A percentile compares a stretch with the other conserved stretches of the same genome.
Conservation (phyloP, 805 yeast species). For the Cyberlindnera mycetangii region DNA sequence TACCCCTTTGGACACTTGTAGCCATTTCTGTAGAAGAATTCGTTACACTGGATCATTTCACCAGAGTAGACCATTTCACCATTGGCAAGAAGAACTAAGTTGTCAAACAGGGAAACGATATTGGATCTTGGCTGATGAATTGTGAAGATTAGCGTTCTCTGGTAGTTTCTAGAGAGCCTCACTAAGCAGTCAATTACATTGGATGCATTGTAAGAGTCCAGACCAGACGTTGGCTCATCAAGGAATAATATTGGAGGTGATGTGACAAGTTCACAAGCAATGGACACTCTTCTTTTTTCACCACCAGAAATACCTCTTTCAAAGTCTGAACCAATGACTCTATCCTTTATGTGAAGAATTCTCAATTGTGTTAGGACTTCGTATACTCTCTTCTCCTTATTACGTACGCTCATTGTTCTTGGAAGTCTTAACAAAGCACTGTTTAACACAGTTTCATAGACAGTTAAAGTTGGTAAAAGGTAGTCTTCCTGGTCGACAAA, state of each 20-base stretch:
- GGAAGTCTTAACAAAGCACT: slow-evolving; percentile 90
- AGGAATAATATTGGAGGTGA: slow-evolving; percentile 79
- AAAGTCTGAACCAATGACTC: slow-evolving; percentile 84
- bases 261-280: slow-evolving; percentile 90
- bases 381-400: slow-evolving; percentile 74
- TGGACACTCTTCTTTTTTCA: slow-evolving; percentile 87
- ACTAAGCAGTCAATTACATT: slow-evolving; percentile 87
- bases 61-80: slow-evolving; percentile 91
- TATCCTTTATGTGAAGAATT: slow-evolving; percentile 77
- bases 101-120: slow-evolving; percentile 88
- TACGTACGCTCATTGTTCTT: slow-evolving; percentile 62
- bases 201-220: slow-evolving; percentile 90
- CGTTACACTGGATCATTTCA: slow-evolving; percentile 67
- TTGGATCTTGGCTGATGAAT: slow-evolving; percentile 98
- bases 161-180: slow-evolving; percentile 71
- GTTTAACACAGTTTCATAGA: slow-evolving; percentile 90
- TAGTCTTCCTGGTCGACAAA: slow-evolving; percentile 96
- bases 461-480: slow-evolving; percentile 88
- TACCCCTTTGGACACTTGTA: slow-evolving; percentile 84
- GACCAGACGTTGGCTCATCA: slow-evolving; percentile 94
- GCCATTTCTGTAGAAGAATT: slow-evolving; percentile 73
- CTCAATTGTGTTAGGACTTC: slow-evolving; percentile 86
- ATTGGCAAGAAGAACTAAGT: slow-evolving; percentile 72
- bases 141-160: slow-evolving; percentile 86
- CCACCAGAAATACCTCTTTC: slow-evolving; percentile 93